Conservation (phyloP, 163 green algal species). For the Picocystis sp. region DNA sequence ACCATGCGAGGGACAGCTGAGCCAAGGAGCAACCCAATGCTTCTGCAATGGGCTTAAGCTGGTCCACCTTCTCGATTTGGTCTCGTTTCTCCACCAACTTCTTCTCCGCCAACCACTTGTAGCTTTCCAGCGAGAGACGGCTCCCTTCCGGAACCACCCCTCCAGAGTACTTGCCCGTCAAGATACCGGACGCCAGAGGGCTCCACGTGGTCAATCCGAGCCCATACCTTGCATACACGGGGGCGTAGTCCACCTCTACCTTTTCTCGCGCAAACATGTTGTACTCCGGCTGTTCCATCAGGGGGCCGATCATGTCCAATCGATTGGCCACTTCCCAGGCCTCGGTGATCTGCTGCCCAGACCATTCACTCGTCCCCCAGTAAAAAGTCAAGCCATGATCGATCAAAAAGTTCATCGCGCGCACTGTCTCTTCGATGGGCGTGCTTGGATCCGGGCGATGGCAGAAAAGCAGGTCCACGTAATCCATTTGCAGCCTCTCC, state of each 20-base stretch:
- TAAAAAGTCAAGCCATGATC: conserved; percentile 50
- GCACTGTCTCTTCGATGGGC: conserved; percentile 74
- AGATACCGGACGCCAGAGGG: conserved; percentile 53
- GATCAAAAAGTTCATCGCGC: conserved; percentile 65
- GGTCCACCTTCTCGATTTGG: conserved; percentile 33
- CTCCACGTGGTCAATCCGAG: conserved; percentile 60
- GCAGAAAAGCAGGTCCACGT: conserved; percentile 67
- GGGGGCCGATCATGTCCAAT: conserved; percentile 41
- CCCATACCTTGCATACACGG: conserved; percentile 9
- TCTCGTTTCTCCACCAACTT: conserved; percentile 28
- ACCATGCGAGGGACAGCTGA: conserved; percentile 68
- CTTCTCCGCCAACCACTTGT: conserved; percentile 43
- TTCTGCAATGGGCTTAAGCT: conserved; percentile 42
- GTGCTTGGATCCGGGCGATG: conserved; percentile 53
- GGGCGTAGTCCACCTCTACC: conserved; percentile 19
- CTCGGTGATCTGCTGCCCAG: conserved; percentile 46
- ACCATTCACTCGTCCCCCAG: conserved; percentile 64
- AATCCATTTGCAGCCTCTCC: conserved; percentile 42
- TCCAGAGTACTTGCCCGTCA: conserved; percentile 71
- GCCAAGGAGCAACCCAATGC: conserved; percentile 42
- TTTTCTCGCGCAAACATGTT: conserved; percentile 60
- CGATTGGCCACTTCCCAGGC: conserved; percentile 34
- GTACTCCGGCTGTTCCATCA: conserved; percentile 68
- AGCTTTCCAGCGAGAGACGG: conserved; percentile 39
- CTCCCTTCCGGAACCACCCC: conserved; percentile 37